Conservation (phyloP, 78 protist genomes). For the Dictyostelium discoideum region DNA sequence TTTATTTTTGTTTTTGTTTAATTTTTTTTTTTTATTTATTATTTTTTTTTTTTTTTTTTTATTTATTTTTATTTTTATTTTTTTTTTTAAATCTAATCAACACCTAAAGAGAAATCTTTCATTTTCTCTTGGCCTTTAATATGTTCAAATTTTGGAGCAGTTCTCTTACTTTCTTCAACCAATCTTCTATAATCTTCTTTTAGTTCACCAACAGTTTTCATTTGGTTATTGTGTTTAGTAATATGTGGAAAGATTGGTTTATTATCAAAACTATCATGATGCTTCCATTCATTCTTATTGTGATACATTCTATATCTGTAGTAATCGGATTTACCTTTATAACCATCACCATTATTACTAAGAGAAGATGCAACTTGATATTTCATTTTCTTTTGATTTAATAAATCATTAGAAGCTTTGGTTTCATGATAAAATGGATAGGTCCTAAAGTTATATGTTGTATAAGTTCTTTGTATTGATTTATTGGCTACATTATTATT, state of each 20-base stretch:
- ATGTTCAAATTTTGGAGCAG: background rate
- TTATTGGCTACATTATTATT: background rate
- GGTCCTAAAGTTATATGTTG: background rate
- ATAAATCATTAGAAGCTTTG: background rate
- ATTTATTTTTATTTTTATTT: background rate
- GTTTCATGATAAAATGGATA: slow-evolving; percentile 27
- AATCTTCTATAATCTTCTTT: slow-evolving; percentile 9
- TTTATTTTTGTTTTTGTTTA: no score
- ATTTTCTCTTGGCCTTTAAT: background rate
- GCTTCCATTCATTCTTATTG: background rate
- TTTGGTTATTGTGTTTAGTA: background rate
- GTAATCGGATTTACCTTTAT: background rate
- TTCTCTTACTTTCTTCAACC: background rate
- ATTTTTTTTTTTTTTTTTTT: background rate
- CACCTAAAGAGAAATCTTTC: slow-evolving; percentile 30
- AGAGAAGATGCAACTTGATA: slow-evolving; percentile 1
- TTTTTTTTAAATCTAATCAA: background rate
- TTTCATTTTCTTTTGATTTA: background rate
- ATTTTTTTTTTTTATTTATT: no score
- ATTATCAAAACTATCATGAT: slow-evolving; percentile 3
- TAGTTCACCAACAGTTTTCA: background rate
- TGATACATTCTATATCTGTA: slow-evolving; percentile 14
- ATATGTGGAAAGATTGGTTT: slow-evolving; percentile 23
- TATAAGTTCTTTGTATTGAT: background rate
- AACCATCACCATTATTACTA: background rate